Evolutionary conservation across 495 filamentous ascomycete species (phyloP).

Genomic region (Lasiosphaeriaceae sp.): DNA sequence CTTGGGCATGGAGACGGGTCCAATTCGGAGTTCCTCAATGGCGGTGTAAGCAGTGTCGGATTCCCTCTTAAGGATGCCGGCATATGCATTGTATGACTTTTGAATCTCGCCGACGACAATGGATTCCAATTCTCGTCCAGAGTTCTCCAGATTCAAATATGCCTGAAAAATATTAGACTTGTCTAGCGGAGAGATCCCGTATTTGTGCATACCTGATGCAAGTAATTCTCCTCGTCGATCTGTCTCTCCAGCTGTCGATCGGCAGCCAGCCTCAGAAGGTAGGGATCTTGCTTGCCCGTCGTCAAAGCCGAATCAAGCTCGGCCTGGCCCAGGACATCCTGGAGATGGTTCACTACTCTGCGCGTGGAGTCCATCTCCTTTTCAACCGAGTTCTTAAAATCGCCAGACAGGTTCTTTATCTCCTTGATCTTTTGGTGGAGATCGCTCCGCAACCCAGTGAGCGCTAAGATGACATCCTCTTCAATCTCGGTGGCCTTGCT

Average conservation of each 20-base stretch:
- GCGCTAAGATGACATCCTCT: constrained; percentile 79
- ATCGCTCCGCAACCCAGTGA: constrained; percentile 82
- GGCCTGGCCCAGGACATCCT: constrained; percentile 72
- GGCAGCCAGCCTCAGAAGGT: constrained; percentile 75
- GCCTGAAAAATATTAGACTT: constrained; percentile 52
- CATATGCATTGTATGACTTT: constrained; percentile 91
- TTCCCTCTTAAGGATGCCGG: constrained; percentile 83
- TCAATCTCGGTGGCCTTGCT: constrained; percentile 89
- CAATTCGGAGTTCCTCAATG: constrained; percentile 75
- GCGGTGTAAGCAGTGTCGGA: constrained; percentile 74
- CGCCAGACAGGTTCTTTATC: constrained; percentile 84
- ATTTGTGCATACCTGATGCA: constrained; percentile 66
- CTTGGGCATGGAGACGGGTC: constrained; percentile 83
- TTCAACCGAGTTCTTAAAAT: constrained; percentile 89
- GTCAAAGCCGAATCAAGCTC: constrained; percentile 72
- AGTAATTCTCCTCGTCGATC: constrained; percentile 94
- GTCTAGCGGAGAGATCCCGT: background rate
- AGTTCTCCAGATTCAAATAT: constrained; percentile 90
- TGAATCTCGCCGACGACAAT: constrained; percentile 97
- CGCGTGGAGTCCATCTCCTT: constrained; percentile 71
- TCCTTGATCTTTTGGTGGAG: constrained; percentile 95
- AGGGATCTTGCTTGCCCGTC: constrained; percentile 86
- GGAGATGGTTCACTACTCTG: constrained; percentile 68
- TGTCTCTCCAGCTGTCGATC: constrained; percentile 88
- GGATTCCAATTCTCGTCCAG: constrained; percentile 87